Evolutionary conservation across 192 early-diverging fungal species (phyloP), one percentile per base, ranked within the genome.

Genomic region (Allomyces macrogynus): DNA sequence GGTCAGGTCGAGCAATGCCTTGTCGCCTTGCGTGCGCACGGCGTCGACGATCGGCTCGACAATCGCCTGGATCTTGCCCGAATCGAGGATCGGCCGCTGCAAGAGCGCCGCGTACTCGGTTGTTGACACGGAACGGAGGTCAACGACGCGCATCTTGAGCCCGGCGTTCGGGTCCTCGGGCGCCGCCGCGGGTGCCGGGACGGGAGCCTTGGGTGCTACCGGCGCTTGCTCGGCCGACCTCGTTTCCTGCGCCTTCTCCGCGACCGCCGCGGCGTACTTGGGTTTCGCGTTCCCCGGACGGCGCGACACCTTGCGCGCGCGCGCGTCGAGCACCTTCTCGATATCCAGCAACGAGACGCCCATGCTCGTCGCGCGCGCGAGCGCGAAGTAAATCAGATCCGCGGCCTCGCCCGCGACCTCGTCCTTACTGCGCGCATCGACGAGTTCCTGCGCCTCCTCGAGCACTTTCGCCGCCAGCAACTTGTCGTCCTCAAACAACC

Each of bases 331-430:
- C 42, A 91, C 86, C 67, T 75, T 77, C 72, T 97, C 94, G 12
- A 99, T 75, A 69, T 99, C 95, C 1, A 81, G 67, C 54, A 99
- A 74, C 10, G 75, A 72, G 3, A 97, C 92, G 42, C 89, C 92
- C 40, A 80, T 76, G 61, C 83, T 81, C 0, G 88, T 81, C 73
- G 90, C 92, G 68, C 90, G 91, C 64, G 81, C 83, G 67, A 99
- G 74, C 8, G 91, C 84, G 80, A 99, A 99, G 77, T 95, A 99
- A 65, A 99, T 80, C 64, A 97, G 70, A 72, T 99, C 95, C 18
- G 95, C 94, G 10, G 92, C 86, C 74, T 99, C 93, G 80, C 87
- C 93, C 3, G 93, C 91, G 72, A 96, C 84, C 10, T 97, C 89
- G 18, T 85, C 84, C 44, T 77, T 73, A 0, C 67, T 74, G 1